phyloP scores from a whole-genome alignment of 495 filamentous ascomycete species.

The Podospora pseudocomata region DNA sequence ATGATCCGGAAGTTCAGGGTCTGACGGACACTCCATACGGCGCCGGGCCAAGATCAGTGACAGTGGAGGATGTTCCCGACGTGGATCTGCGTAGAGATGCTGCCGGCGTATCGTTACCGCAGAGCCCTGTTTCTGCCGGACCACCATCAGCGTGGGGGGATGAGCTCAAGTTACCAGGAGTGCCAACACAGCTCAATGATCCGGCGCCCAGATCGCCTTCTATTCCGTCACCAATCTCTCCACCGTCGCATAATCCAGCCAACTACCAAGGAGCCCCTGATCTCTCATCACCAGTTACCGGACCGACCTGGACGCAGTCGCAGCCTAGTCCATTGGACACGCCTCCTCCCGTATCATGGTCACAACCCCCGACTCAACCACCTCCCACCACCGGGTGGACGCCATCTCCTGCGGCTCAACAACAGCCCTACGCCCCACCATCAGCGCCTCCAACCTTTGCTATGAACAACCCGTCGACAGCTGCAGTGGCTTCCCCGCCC shows the following conservation, averaged over 20 bases:
- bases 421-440: slow-evolving; percentile 20
- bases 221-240: slow-evolving; percentile 25
- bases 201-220: slow-evolving; percentile 26
- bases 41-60: slow-evolving; percentile 49
- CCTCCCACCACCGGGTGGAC: slow-evolving; percentile 13
- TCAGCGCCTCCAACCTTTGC: slow-evolving; percentile 31
- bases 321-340: slow-evolving; percentile 25
- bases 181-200: slow-evolving; percentile 30
- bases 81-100: slow-evolving; percentile 36
- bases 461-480: slow-evolving; percentile 23
- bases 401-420: slow-evolving; percentile 9
- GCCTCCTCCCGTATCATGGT: slow-evolving; percentile 25
- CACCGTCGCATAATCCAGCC: slow-evolving; percentile 20
- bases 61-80: slow-evolving; percentile 55
- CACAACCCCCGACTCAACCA: slow-evolving; percentile 12
- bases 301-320: slow-evolving; percentile 13
- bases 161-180: slow-evolving; percentile 30
- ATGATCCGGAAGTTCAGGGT: slow-evolving; percentile 60
- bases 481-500: slow-evolving; percentile 31
- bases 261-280: slow-evolving; percentile 22
- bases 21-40: slow-evolving; percentile 35
- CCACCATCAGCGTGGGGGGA: slow-evolving; percentile 42
- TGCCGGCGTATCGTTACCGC: slow-evolving; percentile 36
- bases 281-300: slow-evolving; percentile 20
- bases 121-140: slow-evolving; percentile 36